phyloP scores from a whole-genome alignment of 371 early-diverging fungal genomes.

The Mortierella sp. region DNA sequence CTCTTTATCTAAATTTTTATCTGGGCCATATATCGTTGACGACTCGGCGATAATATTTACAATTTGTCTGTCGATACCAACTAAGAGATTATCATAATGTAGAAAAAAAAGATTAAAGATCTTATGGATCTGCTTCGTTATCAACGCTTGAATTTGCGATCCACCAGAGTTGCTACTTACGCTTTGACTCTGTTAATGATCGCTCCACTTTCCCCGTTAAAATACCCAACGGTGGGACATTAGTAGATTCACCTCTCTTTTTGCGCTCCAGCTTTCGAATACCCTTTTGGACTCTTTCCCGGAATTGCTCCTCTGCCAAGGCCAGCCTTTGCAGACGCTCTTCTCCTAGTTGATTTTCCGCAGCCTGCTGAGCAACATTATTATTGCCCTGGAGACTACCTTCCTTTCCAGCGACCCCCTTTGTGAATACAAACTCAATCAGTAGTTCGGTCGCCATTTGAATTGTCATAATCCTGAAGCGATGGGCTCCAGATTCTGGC shows the following conservation, averaged over 20 bases:
- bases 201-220: constrained; percentile 34
- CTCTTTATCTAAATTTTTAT: constrained; percentile 27
- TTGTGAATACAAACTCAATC: constrained; percentile 48
- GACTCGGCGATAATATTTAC: constrained; percentile 47
- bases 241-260: constrained; percentile 8
- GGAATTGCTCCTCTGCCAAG: constrained; percentile 41
- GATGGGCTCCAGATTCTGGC: constrained; percentile 44
- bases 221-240: constrained; percentile 30
- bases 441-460: constrained; percentile 48
- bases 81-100: constrained; percentile 6
- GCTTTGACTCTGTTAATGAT: constrained; percentile 35
- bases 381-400: constrained; percentile 2
- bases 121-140: not conserved
- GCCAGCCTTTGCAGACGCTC: constrained; percentile 42
- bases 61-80: constrained; percentile 46
- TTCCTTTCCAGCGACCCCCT: constrained; percentile 22
- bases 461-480: constrained; percentile 52
- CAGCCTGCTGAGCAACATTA: constrained; percentile 23
- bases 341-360: constrained; percentile 37
- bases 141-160: not conserved
- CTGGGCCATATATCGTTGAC: constrained; percentile 33
- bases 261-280: constrained; percentile 26
- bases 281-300: constrained; percentile 44
- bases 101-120: not conserved
- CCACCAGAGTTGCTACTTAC: constrained; percentile 17